A percentile compares a stretch with the other conserved stretches of the same genome.
These are phyloP conservation scores for Aspergillus melleus DNA, from an alignment of 2,329 filamentous ascomycete genomes.

Conservation along the genomic window DNA sequence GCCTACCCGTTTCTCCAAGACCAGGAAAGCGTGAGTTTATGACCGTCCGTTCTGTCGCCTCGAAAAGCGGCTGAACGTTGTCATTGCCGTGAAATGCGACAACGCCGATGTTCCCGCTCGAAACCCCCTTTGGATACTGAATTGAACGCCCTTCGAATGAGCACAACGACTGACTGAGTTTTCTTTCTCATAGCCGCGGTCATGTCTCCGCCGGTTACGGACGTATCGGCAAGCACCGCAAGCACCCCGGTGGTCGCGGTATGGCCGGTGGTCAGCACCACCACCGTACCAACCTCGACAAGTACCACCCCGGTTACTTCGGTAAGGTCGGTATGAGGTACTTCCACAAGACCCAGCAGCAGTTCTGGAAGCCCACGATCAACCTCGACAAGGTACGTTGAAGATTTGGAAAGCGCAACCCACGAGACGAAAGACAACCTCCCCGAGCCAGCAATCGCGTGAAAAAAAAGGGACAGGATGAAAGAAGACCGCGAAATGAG, in stretches of 20 bases:
- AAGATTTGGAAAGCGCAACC: background rate
- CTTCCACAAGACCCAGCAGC: conserved; percentile 95
- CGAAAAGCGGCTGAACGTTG: conserved; percentile 14
- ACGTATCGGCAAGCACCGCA: conserved; percentile 98
- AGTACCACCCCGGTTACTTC: conserved; percentile 99
- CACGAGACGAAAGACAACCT: conserved; percentile 4
- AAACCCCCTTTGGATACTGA: background rate
- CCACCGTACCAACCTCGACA: conserved; percentile 89
- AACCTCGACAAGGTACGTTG: conserved; percentile 91
- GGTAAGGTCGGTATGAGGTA: conserved; percentile 94
- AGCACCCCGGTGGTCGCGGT: conserved; percentile 77
- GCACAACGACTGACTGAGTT: conserved; percentile 15
- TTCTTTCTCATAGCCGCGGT: conserved; percentile 67
- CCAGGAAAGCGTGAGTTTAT: conserved; percentile 49
- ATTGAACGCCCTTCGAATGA: background rate
- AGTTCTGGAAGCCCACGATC: conserved; percentile 98
- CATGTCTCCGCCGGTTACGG: conserved; percentile 98
- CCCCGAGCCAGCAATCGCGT: conserved; percentile 1
- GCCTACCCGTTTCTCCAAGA: conserved; percentile 54
- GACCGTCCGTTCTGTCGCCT: conserved; percentile 20
- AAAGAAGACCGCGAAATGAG: background rate
- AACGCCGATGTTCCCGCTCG: conserved; percentile 2
- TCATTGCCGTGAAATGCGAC: conserved; percentile 12
- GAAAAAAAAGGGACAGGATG: background rate
- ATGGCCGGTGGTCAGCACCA: conserved; percentile 99